Evolutionary conservation across 306 rosid species (phyloP).

Genomic region (Argentina anserina): DNA sequence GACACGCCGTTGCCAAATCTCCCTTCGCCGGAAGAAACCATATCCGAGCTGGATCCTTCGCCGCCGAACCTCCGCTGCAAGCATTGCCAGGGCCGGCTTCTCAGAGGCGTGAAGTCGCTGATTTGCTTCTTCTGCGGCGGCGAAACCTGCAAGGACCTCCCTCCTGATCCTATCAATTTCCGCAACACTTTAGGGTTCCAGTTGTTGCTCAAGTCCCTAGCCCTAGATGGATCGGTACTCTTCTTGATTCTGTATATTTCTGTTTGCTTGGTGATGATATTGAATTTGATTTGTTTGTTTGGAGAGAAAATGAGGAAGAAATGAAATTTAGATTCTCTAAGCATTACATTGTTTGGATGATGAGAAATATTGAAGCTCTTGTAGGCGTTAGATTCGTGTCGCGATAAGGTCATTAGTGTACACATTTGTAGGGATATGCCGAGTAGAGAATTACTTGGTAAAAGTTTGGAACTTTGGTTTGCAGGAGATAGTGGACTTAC

Average conservation of each 20-base stretch:
- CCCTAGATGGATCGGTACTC: constrained; percentile 83
- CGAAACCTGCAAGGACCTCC: constrained; percentile 49
- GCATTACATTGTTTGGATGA: too few species aligned
- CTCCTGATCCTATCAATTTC: constrained; percentile 75
- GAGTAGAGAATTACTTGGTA: constrained; percentile 7
- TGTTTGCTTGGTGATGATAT: constrained; percentile 12
- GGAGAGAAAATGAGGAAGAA: background rate
- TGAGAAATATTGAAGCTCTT: constrained; percentile 10
- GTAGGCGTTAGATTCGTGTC: background rate
- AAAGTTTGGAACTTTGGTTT: constrained; percentile 26
- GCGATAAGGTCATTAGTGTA: background rate
- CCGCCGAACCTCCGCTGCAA: constrained; percentile 76
- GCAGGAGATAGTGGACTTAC: constrained; percentile 63
- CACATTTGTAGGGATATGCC: background rate
- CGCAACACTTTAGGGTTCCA: constrained; percentile 58
- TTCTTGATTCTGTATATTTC: background rate
- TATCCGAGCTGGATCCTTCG: constrained; percentile 69
- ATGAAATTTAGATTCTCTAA: background rate
- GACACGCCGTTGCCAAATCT: constrained; percentile 48
- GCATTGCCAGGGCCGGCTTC: constrained; percentile 68
- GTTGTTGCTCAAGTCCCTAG: constrained; percentile 70
- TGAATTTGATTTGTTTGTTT: constrained; percentile 3
- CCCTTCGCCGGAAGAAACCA: constrained; percentile 55
- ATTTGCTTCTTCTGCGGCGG: constrained; percentile 74
- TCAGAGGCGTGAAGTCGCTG: constrained; percentile 57